Evolutionary conservation across 768 basidiomycete genomes (phyloP).

Genomic region (Nevesoporus exiguus): DNA sequence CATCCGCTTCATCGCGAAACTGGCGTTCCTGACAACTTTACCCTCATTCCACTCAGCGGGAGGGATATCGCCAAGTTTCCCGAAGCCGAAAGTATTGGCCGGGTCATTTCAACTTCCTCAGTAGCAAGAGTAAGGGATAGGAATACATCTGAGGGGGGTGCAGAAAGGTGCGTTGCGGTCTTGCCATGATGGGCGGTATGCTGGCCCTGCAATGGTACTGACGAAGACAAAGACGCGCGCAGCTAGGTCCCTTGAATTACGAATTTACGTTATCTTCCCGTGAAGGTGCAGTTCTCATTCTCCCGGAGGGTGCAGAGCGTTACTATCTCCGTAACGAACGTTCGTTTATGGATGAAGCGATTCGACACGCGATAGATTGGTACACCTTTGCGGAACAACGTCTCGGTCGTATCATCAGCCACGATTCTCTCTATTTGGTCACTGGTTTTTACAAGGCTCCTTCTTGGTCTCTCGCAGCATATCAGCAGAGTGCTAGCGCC

Average conservation of each 20-base stretch:
- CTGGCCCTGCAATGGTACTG: background rate
- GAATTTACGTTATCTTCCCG: constrained; percentile 13
- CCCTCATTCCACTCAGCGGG: constrained; percentile 12
- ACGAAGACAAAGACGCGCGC: background rate
- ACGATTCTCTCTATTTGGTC: constrained; percentile 8
- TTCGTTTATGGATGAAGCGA: constrained; percentile 20
- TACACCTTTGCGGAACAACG: constrained; percentile 24
- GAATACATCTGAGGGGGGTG: background rate
- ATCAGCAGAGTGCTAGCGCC: background rate
- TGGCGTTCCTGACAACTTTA: constrained; percentile 27
- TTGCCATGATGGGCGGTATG: too few species aligned
- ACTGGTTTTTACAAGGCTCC: constrained; percentile 10
- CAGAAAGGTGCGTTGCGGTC: background rate
- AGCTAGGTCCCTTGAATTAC: constrained; percentile 4
- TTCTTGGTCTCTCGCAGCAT: constrained; percentile 30
- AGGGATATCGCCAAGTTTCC: constrained; percentile 12
- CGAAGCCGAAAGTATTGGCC: constrained; percentile 8
- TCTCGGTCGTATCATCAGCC: background rate
- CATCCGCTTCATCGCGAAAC: constrained; percentile 16
- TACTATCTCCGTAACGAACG: constrained; percentile 22
- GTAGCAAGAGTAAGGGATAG: constrained; percentile 1
- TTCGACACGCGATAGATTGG: constrained; percentile 24
- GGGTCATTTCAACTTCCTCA: constrained; percentile 13
- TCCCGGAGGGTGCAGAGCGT: constrained; percentile 30
- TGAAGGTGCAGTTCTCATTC: constrained; percentile 32